Evolutionary conservation across 768 basidiomycete genomes (phyloP).

Genomic region (Boletus patriciae): DNA sequence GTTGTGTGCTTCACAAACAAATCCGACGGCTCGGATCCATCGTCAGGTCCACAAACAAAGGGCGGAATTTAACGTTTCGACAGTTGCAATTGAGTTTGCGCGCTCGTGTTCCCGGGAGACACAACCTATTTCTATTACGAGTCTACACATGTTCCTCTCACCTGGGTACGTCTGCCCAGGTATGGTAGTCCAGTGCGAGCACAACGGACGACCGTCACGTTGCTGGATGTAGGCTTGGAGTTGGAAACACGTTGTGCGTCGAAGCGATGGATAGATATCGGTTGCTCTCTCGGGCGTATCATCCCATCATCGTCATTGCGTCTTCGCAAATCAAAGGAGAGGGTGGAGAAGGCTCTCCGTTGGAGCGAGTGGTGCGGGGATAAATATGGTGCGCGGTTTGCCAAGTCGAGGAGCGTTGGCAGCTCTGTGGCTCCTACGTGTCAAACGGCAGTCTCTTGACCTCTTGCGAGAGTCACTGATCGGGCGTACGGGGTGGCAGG

Average conservation of each 20-base stretch:
- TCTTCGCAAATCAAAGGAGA: not conserved
- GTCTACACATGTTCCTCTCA: not conserved
- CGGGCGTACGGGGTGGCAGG: not conserved
- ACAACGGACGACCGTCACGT: slow-evolving; percentile 4
- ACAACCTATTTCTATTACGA: slow-evolving; percentile 11
- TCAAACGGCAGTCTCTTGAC: not conserved
- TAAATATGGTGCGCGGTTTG: not conserved
- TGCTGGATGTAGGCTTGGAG: not conserved
- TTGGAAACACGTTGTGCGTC: not conserved
- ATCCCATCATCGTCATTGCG: not conserved
- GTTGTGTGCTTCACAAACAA: not conserved
- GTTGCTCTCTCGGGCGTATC: not conserved
- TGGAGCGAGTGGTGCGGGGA: not conserved
- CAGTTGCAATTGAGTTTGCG: slow-evolving; percentile 8
- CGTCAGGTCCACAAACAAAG: not conserved
- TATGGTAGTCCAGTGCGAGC: slow-evolving; percentile 12
- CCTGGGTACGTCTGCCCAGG: not conserved
- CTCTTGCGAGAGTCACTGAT: not conserved
- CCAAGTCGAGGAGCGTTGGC: not conserved
- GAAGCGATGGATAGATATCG: not conserved
- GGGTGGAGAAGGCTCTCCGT: not conserved
- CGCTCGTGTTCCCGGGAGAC: not conserved
- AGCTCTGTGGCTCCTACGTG: not conserved
- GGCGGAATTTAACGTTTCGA: slow-evolving; percentile 11
- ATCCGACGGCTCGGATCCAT: slow-evolving; percentile 16